phyloP scores from a whole-genome alignment of 208 protist genomes.

The Leishmania tarentolae region DNA sequence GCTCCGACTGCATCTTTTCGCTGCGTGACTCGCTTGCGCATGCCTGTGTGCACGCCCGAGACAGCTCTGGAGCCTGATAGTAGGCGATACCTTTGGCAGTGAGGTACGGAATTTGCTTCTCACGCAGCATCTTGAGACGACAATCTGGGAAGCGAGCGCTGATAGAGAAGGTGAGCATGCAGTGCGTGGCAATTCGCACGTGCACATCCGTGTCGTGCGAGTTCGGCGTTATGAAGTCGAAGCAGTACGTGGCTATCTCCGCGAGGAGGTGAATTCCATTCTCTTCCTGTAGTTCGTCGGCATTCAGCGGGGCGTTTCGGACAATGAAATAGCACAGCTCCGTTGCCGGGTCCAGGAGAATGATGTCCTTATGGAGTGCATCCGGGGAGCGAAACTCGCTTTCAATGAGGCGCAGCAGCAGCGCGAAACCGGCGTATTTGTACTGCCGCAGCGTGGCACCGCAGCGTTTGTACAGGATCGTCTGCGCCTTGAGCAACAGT shows the following conservation, averaged over 20 bases:
- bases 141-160: slow-evolving; percentile 76
- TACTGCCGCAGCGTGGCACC: slow-evolving; percentile 75
- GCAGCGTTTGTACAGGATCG: slow-evolving; percentile 92
- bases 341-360: slow-evolving; percentile 79
- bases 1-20: slow-evolving; percentile 56
- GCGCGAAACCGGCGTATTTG: slow-evolving; percentile 95
- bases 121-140: slow-evolving; percentile 52
- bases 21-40: slow-evolving; percentile 66
- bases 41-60: slow-evolving; percentile 78
- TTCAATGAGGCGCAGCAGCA: slow-evolving; percentile 85
- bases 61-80: slow-evolving; percentile 59
- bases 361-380: slow-evolving; percentile 70
- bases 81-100: slow-evolving; percentile 66
- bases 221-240: slow-evolving; percentile 64
- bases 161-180: slow-evolving; percentile 82
- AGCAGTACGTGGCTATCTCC: slow-evolving; percentile 66
- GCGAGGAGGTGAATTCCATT: slow-evolving; percentile 87
- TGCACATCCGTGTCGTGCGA: slow-evolving; percentile 48
- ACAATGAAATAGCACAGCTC: slow-evolving; percentile 93
- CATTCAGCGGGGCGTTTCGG: slow-evolving; percentile 90
- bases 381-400: slow-evolving; percentile 64
- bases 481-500: slow-evolving; percentile 89
- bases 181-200: slow-evolving; percentile 62
- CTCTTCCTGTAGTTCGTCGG: slow-evolving; percentile 93
- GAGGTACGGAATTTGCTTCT: slow-evolving; percentile 58